Percentiles rank a stretch among this genome's conserved stretches.
These are phyloP conservation scores for Schizopora paradoxa DNA, from an alignment of 1,284 basidiomycete species.

Conservation along the genomic window DNA sequence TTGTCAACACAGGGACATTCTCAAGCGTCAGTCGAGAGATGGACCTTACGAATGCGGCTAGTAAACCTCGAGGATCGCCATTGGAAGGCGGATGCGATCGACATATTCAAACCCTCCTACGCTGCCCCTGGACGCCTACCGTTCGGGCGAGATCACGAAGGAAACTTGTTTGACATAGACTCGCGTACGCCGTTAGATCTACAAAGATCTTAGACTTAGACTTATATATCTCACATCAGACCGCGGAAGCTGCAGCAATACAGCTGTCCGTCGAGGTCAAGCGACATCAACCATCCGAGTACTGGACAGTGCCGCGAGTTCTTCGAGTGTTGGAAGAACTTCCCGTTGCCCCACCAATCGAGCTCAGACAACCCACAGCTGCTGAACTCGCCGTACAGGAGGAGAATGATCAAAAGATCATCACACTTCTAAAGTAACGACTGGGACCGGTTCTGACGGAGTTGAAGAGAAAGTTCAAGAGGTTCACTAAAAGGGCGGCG, in stretches of 20 bases:
- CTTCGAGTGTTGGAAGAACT: constrained; percentile 85
- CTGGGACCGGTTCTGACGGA: constrained; percentile 85
- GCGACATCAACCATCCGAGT: constrained; percentile 86
- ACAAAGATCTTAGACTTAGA: not conserved
- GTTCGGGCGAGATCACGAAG: too few species aligned
- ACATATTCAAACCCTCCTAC: too few species aligned
- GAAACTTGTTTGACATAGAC: too few species aligned
- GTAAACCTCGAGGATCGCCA: too few species aligned
- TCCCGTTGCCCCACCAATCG: constrained; percentile 84
- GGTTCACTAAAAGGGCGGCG: constrained; percentile 79
- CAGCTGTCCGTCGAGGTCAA: constrained; percentile 98
- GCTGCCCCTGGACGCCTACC: too few species aligned
- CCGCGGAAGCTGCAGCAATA: constrained; percentile 87
- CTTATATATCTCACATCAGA: constrained; percentile 41
- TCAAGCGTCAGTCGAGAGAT: too few species aligned
- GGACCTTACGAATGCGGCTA: too few species aligned
- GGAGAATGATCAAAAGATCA: constrained; percentile 74
- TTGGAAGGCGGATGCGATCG: too few species aligned
- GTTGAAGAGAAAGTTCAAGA: constrained; percentile 90
- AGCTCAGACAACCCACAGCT: constrained; percentile 77
- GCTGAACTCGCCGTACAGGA: constrained; percentile 82
- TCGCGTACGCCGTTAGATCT: constrained; percentile 45
- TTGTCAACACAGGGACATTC: too few species aligned
- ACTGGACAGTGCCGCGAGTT: constrained; percentile 64
- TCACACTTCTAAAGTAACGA: constrained; percentile 83